A percentile compares a stretch with the other conserved stretches of the same genome.
Conservation (phyloP, 139 green algal species). For the Coelastrella sp. region DNA sequence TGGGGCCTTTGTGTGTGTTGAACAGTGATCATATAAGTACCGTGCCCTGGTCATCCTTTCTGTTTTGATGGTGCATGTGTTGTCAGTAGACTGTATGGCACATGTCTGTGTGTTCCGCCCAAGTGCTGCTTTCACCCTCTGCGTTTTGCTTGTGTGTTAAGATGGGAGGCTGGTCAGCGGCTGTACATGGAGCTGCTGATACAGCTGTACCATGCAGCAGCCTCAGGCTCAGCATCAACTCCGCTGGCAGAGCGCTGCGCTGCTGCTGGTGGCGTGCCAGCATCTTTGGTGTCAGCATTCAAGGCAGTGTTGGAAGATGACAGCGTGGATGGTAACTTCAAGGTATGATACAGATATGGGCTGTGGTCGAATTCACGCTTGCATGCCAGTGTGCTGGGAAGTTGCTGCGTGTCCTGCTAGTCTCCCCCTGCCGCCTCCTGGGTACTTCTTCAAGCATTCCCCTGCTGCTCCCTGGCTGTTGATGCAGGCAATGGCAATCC, state of each 20-base stretch:
- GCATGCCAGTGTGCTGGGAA: neutral
- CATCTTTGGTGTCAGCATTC: slow-evolving; percentile 73
- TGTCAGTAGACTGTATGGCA: neutral
- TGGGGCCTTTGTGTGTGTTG: neutral
- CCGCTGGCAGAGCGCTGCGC: slow-evolving; percentile 57
- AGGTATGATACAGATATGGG: slow-evolving; percentile 53
- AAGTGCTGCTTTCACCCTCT: neutral
- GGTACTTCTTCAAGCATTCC: too few species aligned
- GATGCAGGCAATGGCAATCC: slow-evolving; percentile 38
- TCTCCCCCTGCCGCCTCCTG: neutral
- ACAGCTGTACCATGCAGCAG: slow-evolving; percentile 75
- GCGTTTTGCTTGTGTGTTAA: slow-evolving; percentile 4
- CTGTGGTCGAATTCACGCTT: neutral
- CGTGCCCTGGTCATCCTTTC: neutral
- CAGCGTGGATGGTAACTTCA: slow-evolving; percentile 78
- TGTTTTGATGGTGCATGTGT: neutral
- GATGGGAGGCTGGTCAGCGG: slow-evolving; percentile 91
- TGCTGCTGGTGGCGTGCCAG: slow-evolving; percentile 72
- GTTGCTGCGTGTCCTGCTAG: neutral
- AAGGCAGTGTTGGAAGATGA: slow-evolving; percentile 65
- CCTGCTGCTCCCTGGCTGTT: neutral
- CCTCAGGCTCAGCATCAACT: neutral
- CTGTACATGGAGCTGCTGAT: slow-evolving; percentile 84
- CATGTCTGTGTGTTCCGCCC: too few species aligned
- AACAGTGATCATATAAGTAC: neutral